Base-by-base conservation (phyloP, 2,329 filamentous ascomycete species). In the Exophiala sp. region DNA sequence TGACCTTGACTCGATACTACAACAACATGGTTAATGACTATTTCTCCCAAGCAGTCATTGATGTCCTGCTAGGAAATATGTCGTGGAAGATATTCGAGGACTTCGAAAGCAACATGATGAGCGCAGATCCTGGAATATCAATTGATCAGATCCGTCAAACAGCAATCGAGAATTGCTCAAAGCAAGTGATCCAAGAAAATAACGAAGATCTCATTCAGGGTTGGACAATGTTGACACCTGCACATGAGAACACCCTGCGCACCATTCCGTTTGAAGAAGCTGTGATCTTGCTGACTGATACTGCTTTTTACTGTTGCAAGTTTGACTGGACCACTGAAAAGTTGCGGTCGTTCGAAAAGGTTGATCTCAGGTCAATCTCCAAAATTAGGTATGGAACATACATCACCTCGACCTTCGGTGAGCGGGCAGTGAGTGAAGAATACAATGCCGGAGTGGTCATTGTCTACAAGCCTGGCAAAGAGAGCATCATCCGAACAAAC, bases 291-390 rank as follows among this genome's bases (percentile, higher is more conserved):
- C 76, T 99, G 32, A 97, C 94, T 0, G 87, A 95, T 60, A 78
- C 80, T 0, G 92, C 91, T 0, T 69, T 97, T 2, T 97, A 97
- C 67, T 84, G 89, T 57, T 96, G 91, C 69, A 84, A 89, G 11
- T 91, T 97, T 63, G 91, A 97, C 70, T 97, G 92, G 91, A 88
- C 88, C 59, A 86, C 91, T 6, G 94, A 97, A 72, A 97, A 97
- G 68, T 89, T 99, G 1, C 86, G 87, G 10, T 91, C 88, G 0
- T 97, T 96, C 69, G 91, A 97, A 72, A 81, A 91, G 6, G 84
- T 96, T 11, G 85, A 88, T 54, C 78, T 97, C 6, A 78, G 81
- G 16, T 88, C 89, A 53, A 76, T 99, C 34, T 79, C 81, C 1
- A 78, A 80, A 20, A 83, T 99, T 63, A 85, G 85, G 65, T 82